These are phyloP conservation scores for Cucumis cinereus DNA, from an alignment of 306 rosid species.

Conservation along the genomic window DNA sequence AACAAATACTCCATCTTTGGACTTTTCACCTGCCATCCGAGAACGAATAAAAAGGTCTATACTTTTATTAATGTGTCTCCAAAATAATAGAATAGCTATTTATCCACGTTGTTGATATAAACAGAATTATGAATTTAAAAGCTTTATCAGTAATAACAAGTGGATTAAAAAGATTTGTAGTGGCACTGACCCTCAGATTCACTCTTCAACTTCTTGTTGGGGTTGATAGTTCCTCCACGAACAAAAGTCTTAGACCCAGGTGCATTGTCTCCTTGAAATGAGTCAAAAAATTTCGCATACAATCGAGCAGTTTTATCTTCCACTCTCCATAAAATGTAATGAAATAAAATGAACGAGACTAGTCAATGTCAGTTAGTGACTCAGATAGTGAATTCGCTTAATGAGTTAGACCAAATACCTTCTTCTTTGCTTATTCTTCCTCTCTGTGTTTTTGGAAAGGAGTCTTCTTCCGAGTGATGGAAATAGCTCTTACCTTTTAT, in stretches of 20 bases:
- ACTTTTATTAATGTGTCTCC: conserved; percentile 79
- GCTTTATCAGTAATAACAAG: conserved; percentile 8
- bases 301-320: conserved; percentile 98
- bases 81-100: conserved; percentile 51
- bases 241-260: conserved; percentile 93
- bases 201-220: conserved; percentile 62
- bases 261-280: conserved; percentile 84
- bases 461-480: conserved; percentile 87
- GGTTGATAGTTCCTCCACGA: conserved; percentile 89
- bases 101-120: conserved; percentile 38
- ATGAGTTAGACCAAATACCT: conserved; percentile 32
- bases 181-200: conserved; percentile 55
- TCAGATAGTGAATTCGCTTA: not conserved
- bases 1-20: conserved; percentile 99
- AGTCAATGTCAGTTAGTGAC: conserved; percentile 5
- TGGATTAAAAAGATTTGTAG: conserved; percentile 9
- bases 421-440: conserved; percentile 98
- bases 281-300: conserved; percentile 90
- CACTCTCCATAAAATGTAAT: conserved; percentile 48
- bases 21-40: conserved; percentile 99
- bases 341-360: conserved; percentile 5
- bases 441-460: conserved; percentile 98
- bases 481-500: too few species aligned
- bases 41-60: conserved; percentile 98
- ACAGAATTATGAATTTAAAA: conserved; percentile 19